Percentiles rank a stretch among this genome's conserved stretches.
These are phyloP conservation scores for Lachancea cidri DNA, from an alignment of 805 yeast species.

Conservation along the genomic window DNA sequence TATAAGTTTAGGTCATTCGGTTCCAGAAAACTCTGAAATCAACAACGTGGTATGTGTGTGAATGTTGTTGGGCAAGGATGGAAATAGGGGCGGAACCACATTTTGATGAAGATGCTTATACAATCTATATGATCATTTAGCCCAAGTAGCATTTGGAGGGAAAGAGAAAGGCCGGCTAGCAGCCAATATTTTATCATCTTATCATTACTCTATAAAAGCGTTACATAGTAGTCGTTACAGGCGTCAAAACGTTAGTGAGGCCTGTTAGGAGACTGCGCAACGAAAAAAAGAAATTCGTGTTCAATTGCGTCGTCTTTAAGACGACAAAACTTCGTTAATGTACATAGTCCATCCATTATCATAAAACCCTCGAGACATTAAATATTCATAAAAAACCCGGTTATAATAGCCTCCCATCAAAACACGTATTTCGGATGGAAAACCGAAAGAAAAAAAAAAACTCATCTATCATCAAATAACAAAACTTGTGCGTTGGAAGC, in stretches of 20 bases:
- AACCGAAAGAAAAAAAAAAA: not conserved
- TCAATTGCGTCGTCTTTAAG: not conserved
- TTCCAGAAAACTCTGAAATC: too few relatives aligned
- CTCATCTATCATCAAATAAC: not conserved
- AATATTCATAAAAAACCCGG: not conserved
- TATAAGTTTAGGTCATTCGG: too few relatives aligned
- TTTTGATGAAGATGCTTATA: too few relatives aligned
- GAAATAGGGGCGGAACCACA: too few relatives aligned
- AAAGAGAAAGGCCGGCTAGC: too few relatives aligned
- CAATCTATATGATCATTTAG: too few relatives aligned
- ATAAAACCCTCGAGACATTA: not conserved
- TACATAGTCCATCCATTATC: not conserved
- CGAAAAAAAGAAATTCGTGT: not conserved
- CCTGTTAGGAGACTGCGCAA: not conserved
- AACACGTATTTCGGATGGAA: not conserved
- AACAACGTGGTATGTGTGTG: too few relatives aligned
- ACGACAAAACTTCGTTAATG: not conserved
- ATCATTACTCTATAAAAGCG: constrained; percentile 10
- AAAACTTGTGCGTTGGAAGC: not conserved
- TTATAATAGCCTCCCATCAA: not conserved
- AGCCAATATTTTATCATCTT: not conserved
- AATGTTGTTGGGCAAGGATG: too few relatives aligned
- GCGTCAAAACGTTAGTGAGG: too few relatives aligned
- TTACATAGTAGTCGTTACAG: constrained; percentile 6
- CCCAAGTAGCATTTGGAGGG: too few relatives aligned